A percentile compares a stretch with the other conserved stretches of the same genome.
phyloP scores from a whole-genome alignment of 345 rosid species.

The Schrenkiella parvula region DNA sequence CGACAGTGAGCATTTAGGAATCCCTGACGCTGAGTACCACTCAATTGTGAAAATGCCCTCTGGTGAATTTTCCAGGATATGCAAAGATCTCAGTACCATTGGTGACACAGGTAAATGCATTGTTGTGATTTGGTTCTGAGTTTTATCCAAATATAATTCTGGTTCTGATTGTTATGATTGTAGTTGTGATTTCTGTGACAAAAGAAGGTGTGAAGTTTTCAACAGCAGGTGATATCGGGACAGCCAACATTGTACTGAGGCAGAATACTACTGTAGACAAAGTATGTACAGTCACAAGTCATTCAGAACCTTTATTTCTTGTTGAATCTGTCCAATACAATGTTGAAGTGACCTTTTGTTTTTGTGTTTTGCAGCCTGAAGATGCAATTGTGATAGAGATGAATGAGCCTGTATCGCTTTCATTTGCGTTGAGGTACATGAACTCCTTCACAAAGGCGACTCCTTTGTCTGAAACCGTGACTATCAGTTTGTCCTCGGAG shows the following conservation, averaged over 20 bases:
- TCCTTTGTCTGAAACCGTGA: slow-evolving; percentile 75
- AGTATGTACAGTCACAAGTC: slow-evolving; percentile 31
- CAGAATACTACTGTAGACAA: slow-evolving; percentile 94
- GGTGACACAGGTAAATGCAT: slow-evolving; percentile 73
- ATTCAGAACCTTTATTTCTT: not conserved
- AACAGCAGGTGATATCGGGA: slow-evolving; percentile 90
- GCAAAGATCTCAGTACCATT: slow-evolving; percentile 83
- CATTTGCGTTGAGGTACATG: slow-evolving; percentile 95
- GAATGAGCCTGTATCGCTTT: slow-evolving; percentile 89
- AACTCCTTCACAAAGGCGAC: slow-evolving; percentile 96
- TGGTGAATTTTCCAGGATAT: slow-evolving; percentile 81
- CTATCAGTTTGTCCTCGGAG: slow-evolving; percentile 91
- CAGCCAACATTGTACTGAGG: slow-evolving; percentile 90
- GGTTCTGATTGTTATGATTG: not conserved
- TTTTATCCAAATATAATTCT: not conserved
- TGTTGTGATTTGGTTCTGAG: not conserved
- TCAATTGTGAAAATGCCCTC: slow-evolving; percentile 98
- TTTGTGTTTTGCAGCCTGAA: slow-evolving; percentile 66
- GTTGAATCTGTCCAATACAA: not conserved
- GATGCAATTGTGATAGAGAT: slow-evolving; percentile 85
- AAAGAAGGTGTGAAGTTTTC: slow-evolving; percentile 99
- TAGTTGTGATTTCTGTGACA: slow-evolving; percentile 91
- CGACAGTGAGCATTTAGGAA: slow-evolving; percentile 96
- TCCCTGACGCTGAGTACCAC: slow-evolving; percentile 96
- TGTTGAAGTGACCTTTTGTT: not conserved